A percentile compares a stretch with the other conserved stretches of the same genome.
Conservation (phyloP, 2,329 filamentous ascomycete genomes). For the Tolypocladium ovalisporum region DNA sequence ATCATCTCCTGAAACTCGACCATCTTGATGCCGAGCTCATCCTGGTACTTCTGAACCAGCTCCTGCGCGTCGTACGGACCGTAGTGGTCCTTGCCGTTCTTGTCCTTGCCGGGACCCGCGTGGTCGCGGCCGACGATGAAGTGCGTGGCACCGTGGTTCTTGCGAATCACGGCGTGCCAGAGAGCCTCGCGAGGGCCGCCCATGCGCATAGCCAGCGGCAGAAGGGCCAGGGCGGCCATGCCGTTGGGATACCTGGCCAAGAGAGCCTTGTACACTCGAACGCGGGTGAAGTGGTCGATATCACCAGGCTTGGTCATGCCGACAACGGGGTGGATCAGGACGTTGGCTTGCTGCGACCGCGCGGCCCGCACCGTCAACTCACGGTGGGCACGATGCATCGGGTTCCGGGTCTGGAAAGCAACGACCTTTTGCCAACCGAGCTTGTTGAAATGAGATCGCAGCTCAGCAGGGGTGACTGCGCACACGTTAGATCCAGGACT, state of each 20-base stretch:
- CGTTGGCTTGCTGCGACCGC: conserved; percentile 91
- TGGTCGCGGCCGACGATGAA: conserved; percentile 99
- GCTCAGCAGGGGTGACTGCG: conserved; percentile 86
- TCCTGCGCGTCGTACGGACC: conserved; percentile 96
- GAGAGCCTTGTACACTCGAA: conserved; percentile 95
- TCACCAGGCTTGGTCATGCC: conserved; percentile 98
- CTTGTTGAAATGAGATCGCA: conserved; percentile 97
- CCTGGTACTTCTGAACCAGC: conserved; percentile 90
- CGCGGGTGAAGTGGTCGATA: conserved; percentile 99
- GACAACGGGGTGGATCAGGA: conserved; percentile 97
- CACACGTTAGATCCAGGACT: conserved; percentile 5
- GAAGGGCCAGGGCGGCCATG: conserved; percentile 92
- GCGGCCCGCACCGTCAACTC: conserved; percentile 96
- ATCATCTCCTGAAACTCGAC: conserved; percentile 99
- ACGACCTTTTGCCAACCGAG: conserved; percentile 97
- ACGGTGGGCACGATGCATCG: conserved; percentile 97
- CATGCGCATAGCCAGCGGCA: conserved; percentile 98
- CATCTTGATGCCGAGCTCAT: conserved; percentile 96
- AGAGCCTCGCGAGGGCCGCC: conserved; percentile 95
- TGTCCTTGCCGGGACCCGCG: conserved; percentile 96
- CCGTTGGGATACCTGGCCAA: conserved; percentile 96
- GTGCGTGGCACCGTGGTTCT: conserved; percentile 98
- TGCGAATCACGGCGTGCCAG: conserved; percentile 99
- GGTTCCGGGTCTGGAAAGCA: conserved; percentile 98
- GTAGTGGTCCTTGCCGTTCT: conserved; percentile 92